phyloP scores from a whole-genome alignment of 352 stramenopile species.

The Aphanomyces invadans region DNA sequence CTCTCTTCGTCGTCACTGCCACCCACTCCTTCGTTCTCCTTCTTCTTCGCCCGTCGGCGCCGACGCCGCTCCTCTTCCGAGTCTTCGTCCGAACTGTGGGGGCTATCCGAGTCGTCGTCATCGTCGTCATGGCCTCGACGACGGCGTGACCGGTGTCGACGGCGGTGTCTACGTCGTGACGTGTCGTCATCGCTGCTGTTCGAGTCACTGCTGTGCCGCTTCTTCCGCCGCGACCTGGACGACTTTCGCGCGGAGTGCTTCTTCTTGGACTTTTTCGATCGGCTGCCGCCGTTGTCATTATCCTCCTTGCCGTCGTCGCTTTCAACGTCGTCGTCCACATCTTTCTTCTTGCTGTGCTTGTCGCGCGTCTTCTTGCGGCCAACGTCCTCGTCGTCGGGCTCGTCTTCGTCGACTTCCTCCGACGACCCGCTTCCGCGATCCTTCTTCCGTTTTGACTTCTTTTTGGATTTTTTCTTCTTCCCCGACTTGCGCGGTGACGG shows the following conservation, averaged over 20 bases:
- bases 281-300: conserved; percentile 43
- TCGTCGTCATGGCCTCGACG: conserved; percentile 29
- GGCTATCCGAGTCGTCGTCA: conserved; percentile 24
- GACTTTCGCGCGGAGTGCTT: conserved; percentile 36
- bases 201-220: conserved; percentile 28
- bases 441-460: conserved; percentile 49
- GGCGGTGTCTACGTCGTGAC: neutral
- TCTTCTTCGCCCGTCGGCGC: conserved; percentile 3
- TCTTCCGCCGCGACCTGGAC: conserved; percentile 27
- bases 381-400: conserved; percentile 29
- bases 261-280: conserved; percentile 19
- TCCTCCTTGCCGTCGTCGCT: conserved; percentile 26
- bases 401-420: conserved; percentile 29
- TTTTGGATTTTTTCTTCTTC: conserved; percentile 45
- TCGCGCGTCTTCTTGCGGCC: conserved; percentile 54
- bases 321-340: conserved; percentile 9
- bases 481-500: conserved; percentile 20
- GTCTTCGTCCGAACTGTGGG: conserved; percentile 7
- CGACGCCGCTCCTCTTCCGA: conserved; percentile 25
- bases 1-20: neutral
- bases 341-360: conserved; percentile 40
- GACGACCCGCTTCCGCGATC: conserved; percentile 19
- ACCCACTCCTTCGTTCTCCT: conserved; percentile 19
- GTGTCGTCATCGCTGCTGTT: conserved; percentile 6
- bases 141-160: conserved; percentile 7